These are phyloP conservation scores for Xylariaceae sp. DNA, from an alignment of 2,329 filamentous ascomycete species.

Conservation along the genomic window DNA sequence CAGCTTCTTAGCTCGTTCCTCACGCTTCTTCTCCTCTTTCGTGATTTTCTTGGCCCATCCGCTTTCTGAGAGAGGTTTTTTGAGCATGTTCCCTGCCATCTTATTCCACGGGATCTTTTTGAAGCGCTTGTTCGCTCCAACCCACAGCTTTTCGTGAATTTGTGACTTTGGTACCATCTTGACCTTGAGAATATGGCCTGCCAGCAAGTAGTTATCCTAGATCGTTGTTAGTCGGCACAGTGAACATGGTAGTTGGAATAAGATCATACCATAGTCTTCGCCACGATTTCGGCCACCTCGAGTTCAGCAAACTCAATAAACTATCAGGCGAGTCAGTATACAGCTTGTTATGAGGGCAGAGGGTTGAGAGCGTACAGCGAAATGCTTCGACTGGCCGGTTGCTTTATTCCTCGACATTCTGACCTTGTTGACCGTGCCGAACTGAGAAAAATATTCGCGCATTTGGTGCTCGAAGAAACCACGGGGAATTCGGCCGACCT, in stretches of 20 bases:
- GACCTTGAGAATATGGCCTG: constrained; percentile 89
- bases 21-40: constrained; percentile 68
- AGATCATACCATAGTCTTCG: constrained; percentile 79
- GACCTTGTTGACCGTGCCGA: constrained; percentile 68
- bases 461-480: constrained; percentile 98
- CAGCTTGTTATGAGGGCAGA: not conserved
- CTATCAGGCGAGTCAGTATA: constrained; percentile 7
- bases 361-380: constrained; percentile 44
- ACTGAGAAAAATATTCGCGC: constrained; percentile 89
- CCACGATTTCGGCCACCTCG: constrained; percentile 76
- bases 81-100: constrained; percentile 72
- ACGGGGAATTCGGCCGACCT: constrained; percentile 79
- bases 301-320: constrained; percentile 89
- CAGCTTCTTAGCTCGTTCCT: constrained; percentile 67
- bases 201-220: constrained; percentile 68
- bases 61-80: constrained; percentile 67
- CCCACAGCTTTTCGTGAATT: constrained; percentile 78
- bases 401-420: constrained; percentile 85
- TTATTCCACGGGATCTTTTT: constrained; percentile 85
- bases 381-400: constrained; percentile 89
- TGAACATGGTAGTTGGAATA: not conserved
- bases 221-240: not conserved
- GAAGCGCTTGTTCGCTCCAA: constrained; percentile 85
- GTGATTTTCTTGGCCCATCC: constrained; percentile 74
- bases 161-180: constrained; percentile 72